phyloP scores from a whole-genome alignment of 2,329 filamentous ascomycete species.

The Cercospora brassicicola region DNA sequence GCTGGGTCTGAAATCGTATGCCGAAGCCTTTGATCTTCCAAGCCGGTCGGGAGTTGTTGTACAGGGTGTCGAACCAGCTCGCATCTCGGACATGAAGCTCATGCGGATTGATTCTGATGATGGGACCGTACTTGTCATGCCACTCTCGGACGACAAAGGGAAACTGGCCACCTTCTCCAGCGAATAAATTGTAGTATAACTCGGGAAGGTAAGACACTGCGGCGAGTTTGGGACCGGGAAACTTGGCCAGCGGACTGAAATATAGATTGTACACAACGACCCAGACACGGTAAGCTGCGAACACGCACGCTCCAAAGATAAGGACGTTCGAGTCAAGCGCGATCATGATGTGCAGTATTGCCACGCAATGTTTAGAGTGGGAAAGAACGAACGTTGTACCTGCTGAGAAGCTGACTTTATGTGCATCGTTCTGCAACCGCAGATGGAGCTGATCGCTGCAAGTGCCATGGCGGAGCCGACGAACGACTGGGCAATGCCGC shows the following conservation, averaged over 20 bases:
- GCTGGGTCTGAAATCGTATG: neutral
- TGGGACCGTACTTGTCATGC: constrained; percentile 31
- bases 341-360: neutral
- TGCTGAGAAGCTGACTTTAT: neutral
- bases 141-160: constrained; percentile 9
- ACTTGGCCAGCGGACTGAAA: constrained; percentile 39
- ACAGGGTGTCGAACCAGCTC: constrained; percentile 39
- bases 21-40: constrained; percentile 10
- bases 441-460: neutral
- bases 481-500: neutral
- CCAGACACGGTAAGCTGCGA: constrained; percentile 7
- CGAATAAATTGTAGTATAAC: constrained; percentile 39
- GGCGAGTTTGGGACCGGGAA: constrained; percentile 41
- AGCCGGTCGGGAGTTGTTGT: constrained; percentile 25
- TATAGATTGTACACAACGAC: constrained; percentile 32
- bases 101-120: constrained; percentile 41
- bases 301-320: neutral
- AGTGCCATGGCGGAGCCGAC: neutral
- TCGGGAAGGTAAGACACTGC: constrained; percentile 41
- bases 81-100: constrained; percentile 43
- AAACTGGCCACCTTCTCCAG: constrained; percentile 19
- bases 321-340: neutral
- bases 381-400: neutral
- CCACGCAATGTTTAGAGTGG: neutral
- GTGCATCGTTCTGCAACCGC: neutral